These are phyloP conservation scores for Hypoxylon sp. DNA, from an alignment of 2,329 filamentous ascomycete genomes.

Conservation along the genomic window DNA sequence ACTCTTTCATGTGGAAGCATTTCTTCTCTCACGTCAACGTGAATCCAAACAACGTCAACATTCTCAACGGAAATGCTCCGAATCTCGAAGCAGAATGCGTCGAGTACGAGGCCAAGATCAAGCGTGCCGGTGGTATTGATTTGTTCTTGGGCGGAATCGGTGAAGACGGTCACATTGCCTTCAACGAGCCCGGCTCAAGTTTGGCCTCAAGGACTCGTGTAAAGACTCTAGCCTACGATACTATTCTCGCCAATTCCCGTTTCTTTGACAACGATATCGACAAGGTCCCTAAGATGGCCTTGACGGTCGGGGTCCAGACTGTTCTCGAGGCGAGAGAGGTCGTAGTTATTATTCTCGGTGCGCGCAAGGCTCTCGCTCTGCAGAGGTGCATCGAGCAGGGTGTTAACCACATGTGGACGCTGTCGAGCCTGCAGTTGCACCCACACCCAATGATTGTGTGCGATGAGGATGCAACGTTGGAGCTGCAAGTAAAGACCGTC, in stretches of 20 bases:
- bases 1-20: slow-evolving; percentile 93
- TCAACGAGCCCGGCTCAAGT: slow-evolving; percentile 89
- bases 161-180: slow-evolving; percentile 88
- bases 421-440: slow-evolving; percentile 84
- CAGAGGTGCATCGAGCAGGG: slow-evolving; percentile 85
- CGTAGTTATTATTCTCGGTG: slow-evolving; percentile 83
- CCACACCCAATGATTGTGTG: slow-evolving; percentile 85
- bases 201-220: slow-evolving; percentile 83
- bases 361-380: slow-evolving; percentile 83
- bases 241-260: slow-evolving; percentile 85
- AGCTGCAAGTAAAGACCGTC: slow-evolving; percentile 80
- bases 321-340: slow-evolving; percentile 86
- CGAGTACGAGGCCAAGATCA: slow-evolving; percentile 83
- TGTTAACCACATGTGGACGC: slow-evolving; percentile 92
- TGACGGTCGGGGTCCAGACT: slow-evolving; percentile 88
- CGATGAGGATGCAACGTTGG: slow-evolving; percentile 82
- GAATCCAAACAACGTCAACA: slow-evolving; percentile 84
- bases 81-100: slow-evolving; percentile 83
- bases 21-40: slow-evolving; percentile 91
- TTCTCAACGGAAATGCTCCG: slow-evolving; percentile 83
- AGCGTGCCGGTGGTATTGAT: slow-evolving; percentile 81
- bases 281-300: slow-evolving; percentile 82
- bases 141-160: slow-evolving; percentile 88
- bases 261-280: slow-evolving; percentile 83
- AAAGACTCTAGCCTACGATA: slow-evolving; percentile 89